These are phyloP conservation scores for Spencermartinsiella europaea DNA, from an alignment of 805 yeast genomes.

Conservation along the genomic window DNA sequence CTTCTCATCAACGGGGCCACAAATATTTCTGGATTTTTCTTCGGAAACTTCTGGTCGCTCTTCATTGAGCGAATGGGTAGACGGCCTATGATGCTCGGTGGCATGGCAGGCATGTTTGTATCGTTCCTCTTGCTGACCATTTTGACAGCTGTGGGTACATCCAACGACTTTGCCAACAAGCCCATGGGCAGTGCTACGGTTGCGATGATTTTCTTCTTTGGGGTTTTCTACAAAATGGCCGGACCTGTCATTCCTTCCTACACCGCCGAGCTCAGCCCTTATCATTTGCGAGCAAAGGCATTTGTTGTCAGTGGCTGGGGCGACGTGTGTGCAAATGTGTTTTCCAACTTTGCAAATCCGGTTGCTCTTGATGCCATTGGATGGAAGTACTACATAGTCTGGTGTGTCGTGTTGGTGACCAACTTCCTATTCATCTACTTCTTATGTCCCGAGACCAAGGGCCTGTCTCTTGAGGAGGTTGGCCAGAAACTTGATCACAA, in stretches of 20 bases:
- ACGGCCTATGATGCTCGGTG: slow-evolving; percentile 7
- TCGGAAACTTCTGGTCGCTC: not conserved
- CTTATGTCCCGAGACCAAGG: slow-evolving; percentile 40
- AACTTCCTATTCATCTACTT: slow-evolving; percentile 32
- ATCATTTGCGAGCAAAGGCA: slow-evolving; percentile 38
- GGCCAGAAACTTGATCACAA: slow-evolving; percentile 35
- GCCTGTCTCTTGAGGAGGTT: slow-evolving; percentile 41
- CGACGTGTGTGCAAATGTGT: slow-evolving; percentile 29
- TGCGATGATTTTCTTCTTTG: slow-evolving; percentile 5
- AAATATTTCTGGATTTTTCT: slow-evolving; percentile 3
- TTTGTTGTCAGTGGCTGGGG: slow-evolving; percentile 28
- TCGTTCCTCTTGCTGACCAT: slow-evolving; percentile 36
- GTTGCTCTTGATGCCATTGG: slow-evolving; percentile 31
- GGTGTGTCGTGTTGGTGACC: slow-evolving; percentile 16
- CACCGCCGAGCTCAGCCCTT: slow-evolving; percentile 22
- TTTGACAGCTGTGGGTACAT: slow-evolving; percentile 35
- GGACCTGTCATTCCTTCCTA: slow-evolving; percentile 7
- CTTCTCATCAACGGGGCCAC: slow-evolving; percentile 13
- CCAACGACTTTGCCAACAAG: not conserved
- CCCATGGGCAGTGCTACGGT: slow-evolving; percentile 1
- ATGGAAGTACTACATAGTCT: slow-evolving; percentile 33
- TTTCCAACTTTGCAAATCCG: slow-evolving; percentile 25
- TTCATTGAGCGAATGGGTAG: slow-evolving; percentile 3
- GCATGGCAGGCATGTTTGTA: slow-evolving; percentile 6
- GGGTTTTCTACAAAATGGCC: slow-evolving; percentile 1